Evolutionary conservation across 345 rosid species (phyloP), one percentile per base, ranked within the genome.

Genomic region (Melaleuca alternifolia): DNA sequence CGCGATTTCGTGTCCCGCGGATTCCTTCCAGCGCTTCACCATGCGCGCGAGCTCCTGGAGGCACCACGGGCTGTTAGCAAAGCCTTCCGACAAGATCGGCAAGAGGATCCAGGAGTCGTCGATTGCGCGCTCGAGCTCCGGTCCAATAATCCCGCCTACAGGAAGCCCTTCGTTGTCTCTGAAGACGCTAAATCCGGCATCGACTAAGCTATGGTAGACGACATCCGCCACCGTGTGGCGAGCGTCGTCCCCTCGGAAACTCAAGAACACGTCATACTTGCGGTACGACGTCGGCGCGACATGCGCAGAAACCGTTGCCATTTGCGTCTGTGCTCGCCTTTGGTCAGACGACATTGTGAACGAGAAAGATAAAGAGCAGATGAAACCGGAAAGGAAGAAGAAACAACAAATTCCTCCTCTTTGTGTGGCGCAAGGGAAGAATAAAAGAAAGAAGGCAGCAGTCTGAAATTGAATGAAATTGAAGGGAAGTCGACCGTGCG

Each of bases 91-190:
- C 5, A 61, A 61, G 75, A 28, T 61, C 0, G 75, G 75, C 9
- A 61, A 0, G 2, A 6, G 0, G 21, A 28, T 61, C 75, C 75
- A 28, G 4, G 41, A 6, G 21, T 0, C 5, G 0, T 2, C 20
- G 41, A 61, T 28, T 1, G 21, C 76, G 3, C 5, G 76, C 44
- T 30, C 11, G 5, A 62, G 21, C 76, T 15, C 76, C 5, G 1
- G 21, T 7, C 44, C 76, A 30, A 62, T 62, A 6, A 3, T 61
- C 5, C 1, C 5, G 10, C 75, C 75, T 61, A 14, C 37, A 0
- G 2, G 10, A 28, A 61, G 75, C 75, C 13, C 41, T 28, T 28
- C 75, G 1, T 14, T 0, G 75, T 61, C 75, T 7, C 75, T 61
- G 75, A 61, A 61, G 37, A 61, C 41, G 41, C 8, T 61, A n/a